phyloP scores from a whole-genome alignment of 345 rosid species.

The Syzygium aqueum region DNA sequence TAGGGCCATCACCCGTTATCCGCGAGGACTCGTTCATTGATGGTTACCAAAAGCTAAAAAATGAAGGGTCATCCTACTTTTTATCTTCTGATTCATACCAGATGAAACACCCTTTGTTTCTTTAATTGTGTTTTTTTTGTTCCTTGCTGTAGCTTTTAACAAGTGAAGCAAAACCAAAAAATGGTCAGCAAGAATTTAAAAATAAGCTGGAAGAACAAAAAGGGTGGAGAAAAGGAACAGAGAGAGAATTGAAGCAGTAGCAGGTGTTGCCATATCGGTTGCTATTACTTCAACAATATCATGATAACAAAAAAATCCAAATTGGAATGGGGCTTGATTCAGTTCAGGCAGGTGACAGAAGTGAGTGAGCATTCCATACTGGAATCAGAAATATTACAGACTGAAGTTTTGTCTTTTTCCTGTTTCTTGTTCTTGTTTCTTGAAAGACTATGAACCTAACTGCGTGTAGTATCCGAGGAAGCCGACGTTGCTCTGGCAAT shows the following conservation, averaged over 20 bases:
- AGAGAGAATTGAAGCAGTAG: background rate
- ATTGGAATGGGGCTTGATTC: background rate
- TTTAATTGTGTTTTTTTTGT: background rate
- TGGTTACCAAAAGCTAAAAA: background rate
- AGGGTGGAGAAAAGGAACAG: background rate
- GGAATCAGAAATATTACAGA: background rate
- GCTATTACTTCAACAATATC: background rate
- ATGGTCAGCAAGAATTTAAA: background rate
- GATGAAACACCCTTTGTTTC: background rate
- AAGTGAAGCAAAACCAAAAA: background rate
- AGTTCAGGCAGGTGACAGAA: background rate
- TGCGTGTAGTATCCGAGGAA: conserved; percentile 12
- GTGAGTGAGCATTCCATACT: background rate
- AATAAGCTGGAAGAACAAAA: background rate
- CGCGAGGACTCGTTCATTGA: background rate
- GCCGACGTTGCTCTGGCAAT: conserved; percentile 25
- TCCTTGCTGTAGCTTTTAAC: background rate
- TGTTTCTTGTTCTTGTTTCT: background rate
- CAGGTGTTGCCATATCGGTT: background rate
- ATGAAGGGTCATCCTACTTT: background rate
- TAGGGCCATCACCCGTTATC: background rate
- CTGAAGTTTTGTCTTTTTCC: background rate
- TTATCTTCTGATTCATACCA: background rate
- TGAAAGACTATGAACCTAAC: conserved; percentile 1
- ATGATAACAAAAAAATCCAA: background rate